Conservation (phyloP, 2,329 filamentous ascomycete species). For the Aureobasidium sp. region DNA sequence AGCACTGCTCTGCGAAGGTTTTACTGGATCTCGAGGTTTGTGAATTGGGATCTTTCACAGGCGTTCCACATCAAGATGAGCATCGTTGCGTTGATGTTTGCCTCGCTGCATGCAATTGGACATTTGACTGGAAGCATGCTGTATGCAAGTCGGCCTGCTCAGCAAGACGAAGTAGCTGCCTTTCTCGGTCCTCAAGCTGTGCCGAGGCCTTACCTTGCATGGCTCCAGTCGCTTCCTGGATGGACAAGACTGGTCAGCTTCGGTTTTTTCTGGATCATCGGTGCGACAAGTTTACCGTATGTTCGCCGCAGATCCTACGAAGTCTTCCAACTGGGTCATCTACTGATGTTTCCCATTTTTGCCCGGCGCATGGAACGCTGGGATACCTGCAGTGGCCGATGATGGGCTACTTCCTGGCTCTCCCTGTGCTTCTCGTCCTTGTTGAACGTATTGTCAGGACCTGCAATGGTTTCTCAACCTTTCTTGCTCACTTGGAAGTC, state of each 20-base stretch:
- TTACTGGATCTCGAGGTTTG: constrained; percentile 46
- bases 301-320: constrained; percentile 49
- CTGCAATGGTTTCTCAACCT: constrained; percentile 41
- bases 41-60: constrained; percentile 53
- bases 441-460: constrained; percentile 44
- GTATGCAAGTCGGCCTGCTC: constrained; percentile 40
- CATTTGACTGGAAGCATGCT: constrained; percentile 49
- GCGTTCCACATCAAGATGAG: constrained; percentile 52
- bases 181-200: constrained; percentile 40
- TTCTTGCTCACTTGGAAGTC: constrained; percentile 43
- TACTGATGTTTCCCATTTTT: constrained; percentile 54
- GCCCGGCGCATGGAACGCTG: constrained; percentile 48
- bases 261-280: constrained; percentile 45
- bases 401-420: constrained; percentile 51
- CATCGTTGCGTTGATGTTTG: constrained; percentile 43
- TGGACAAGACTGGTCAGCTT: constrained; percentile 46
- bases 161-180: constrained; percentile 40
- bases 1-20: constrained; percentile 48
- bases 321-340: constrained; percentile 50
- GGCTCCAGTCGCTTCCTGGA: constrained; percentile 43
- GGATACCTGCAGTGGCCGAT: constrained; percentile 49
- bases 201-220: constrained; percentile 41
- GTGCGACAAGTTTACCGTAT: constrained; percentile 44
- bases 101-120: constrained; percentile 48
- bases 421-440: constrained; percentile 47